Conservation (phyloP, 345 rosid species). For the Melaleuca alternifolia region DNA sequence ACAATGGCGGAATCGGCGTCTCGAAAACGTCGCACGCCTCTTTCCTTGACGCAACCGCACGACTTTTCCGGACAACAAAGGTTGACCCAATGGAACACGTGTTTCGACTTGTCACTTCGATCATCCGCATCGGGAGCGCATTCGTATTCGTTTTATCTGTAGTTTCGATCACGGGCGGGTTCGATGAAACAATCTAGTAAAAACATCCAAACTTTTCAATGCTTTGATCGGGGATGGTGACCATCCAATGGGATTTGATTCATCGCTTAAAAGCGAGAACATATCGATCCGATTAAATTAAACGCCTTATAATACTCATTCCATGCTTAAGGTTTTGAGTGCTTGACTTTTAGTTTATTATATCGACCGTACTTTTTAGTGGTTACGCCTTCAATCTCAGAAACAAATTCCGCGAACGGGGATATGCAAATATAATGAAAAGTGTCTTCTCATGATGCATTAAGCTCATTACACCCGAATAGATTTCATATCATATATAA, state of each 20-base stretch:
- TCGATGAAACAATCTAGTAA: background rate
- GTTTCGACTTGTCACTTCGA: background rate
- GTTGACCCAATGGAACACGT: background rate
- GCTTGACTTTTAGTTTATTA: background rate
- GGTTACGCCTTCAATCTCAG: background rate
- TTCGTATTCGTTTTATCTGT: background rate
- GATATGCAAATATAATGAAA: background rate
- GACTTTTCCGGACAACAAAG: background rate
- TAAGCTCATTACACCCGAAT: background rate
- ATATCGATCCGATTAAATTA: background rate
- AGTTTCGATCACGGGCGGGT: background rate
- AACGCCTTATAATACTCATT: background rate
- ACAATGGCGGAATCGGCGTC: background rate
- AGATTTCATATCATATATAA: background rate
- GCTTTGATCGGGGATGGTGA: background rate
- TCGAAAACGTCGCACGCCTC: background rate
- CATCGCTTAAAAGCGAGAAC: background rate
- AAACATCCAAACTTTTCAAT: background rate
- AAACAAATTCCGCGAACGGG: background rate
- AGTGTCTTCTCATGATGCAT: background rate
- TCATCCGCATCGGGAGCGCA: background rate
- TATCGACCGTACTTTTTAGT: background rate
- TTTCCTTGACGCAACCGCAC: background rate
- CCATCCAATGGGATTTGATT: background rate
- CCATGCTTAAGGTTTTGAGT: background rate